A percentile compares a stretch with the other conserved stretches of the same genome.
These are phyloP conservation scores for Oidiodendron maius DNA, from an alignment of 495 filamentous ascomycete genomes.

Conservation along the genomic window DNA sequence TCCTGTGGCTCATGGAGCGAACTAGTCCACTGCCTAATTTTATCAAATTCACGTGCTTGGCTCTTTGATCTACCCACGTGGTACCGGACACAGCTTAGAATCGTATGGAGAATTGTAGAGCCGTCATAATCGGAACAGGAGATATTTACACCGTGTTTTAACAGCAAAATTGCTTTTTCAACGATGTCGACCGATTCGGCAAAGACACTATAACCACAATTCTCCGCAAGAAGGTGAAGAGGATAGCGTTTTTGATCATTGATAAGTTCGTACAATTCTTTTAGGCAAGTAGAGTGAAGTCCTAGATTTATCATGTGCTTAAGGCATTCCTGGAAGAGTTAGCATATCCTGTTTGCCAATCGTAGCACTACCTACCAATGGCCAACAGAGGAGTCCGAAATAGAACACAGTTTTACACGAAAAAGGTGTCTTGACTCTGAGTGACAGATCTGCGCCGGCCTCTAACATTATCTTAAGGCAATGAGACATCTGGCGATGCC, in stretches of 20 bases:
- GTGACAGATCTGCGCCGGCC: slow-evolving; percentile 11
- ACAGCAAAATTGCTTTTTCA: slow-evolving; percentile 10
- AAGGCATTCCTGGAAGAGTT: slow-evolving; percentile 6
- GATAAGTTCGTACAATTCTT: slow-evolving; percentile 2
- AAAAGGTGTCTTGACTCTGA: background rate
- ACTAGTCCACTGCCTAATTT: background rate
- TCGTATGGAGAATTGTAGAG: slow-evolving; percentile 10
- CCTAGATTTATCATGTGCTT: slow-evolving; percentile 4
- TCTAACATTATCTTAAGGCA: slow-evolving; percentile 6
- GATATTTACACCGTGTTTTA: slow-evolving; percentile 4
- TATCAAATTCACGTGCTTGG: background rate
- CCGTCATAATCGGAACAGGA: slow-evolving; percentile 3
- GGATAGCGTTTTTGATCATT: background rate
- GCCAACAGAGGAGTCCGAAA: background rate
- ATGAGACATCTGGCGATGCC: background rate
- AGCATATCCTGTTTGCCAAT: slow-evolving; percentile 2
- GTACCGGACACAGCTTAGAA: background rate
- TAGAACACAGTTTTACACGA: background rate
- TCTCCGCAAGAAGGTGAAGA: slow-evolving; percentile 1
- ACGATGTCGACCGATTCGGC: slow-evolving; percentile 3
- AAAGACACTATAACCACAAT: slow-evolving; percentile 2
- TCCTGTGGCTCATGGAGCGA: slow-evolving; percentile 5
- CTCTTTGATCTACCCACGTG: background rate
- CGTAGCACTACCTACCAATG: slow-evolving; percentile 4
- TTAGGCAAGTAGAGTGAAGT: background rate